A percentile compares a stretch with the other conserved stretches of the same genome.
Evolutionary conservation across 495 filamentous ascomycete genomes (phyloP).

Genomic region (Xylaria scruposa): DNA sequence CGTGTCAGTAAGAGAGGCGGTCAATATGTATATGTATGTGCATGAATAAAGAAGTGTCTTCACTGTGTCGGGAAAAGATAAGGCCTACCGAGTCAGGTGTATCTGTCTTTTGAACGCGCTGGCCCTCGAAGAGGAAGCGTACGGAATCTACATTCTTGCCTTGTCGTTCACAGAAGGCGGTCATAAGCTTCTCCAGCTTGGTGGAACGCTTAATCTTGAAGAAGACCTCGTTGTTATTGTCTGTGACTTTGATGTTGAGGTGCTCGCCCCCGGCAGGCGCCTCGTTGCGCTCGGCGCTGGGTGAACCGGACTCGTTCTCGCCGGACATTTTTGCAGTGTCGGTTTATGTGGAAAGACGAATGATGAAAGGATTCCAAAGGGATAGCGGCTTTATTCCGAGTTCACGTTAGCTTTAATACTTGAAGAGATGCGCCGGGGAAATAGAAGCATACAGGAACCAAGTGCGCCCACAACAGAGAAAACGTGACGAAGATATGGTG

Average conservation of each 20-base stretch:
- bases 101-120: constrained; percentile 85
- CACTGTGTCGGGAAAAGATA: background rate
- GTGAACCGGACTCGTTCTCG: constrained; percentile 60
- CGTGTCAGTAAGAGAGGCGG: background rate
- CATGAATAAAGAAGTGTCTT: background rate
- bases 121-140: constrained; percentile 95
- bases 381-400: background rate
- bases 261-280: constrained; percentile 68
- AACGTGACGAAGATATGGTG: background rate
- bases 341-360: background rate
- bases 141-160: constrained; percentile 86
- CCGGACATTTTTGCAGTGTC: constrained; percentile 56
- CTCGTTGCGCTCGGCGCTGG: constrained; percentile 58
- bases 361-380: background rate
- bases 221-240: constrained; percentile 99
- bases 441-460: background rate
- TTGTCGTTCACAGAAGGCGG: constrained; percentile 96
- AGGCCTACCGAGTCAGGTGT: constrained; percentile 87
- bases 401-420: background rate
- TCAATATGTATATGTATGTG: background rate
- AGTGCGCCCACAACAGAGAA: background rate
- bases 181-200: constrained; percentile 96
- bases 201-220: constrained; percentile 99
- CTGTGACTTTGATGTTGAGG: constrained; percentile 99
- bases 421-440: background rate